Evolutionary conservation across 108 stramenopile species (phyloP).

Genomic region (Pseudonitzschia delicatissima): DNA sequence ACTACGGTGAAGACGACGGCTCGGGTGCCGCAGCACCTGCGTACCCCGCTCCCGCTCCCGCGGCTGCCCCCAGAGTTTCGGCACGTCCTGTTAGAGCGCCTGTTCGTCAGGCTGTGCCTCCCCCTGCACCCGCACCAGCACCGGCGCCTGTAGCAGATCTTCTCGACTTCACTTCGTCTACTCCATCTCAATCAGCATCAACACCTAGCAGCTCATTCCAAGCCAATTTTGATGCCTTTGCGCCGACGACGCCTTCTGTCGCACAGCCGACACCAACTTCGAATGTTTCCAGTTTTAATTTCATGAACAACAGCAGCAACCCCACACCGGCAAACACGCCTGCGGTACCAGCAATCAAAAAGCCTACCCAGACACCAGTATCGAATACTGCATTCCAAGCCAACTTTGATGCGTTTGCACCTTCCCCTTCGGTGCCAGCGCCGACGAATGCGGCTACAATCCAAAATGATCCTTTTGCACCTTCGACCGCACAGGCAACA

Average conservation of each 20-base stretch:
- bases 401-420: slow-evolving; percentile 25
- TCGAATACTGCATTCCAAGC: slow-evolving; percentile 15
- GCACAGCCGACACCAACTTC: slow-evolving; percentile 13
- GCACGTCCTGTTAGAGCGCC: not conserved
- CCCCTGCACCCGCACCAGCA: slow-evolving; percentile 22
- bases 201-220: slow-evolving; percentile 15
- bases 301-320: slow-evolving; percentile 9
- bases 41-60: slow-evolving; percentile 13
- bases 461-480: slow-evolving; percentile 8
- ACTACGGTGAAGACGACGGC: slow-evolving; percentile 52
- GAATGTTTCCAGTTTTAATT: slow-evolving; percentile 15
- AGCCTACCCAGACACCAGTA: too few relatives aligned
- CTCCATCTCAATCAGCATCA: not conserved
- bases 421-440: slow-evolving; percentile 1
- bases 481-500: slow-evolving; percentile 9
- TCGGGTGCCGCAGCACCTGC: slow-evolving; percentile 6
- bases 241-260: slow-evolving; percentile 6
- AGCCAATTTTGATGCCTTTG: slow-evolving; percentile 10
- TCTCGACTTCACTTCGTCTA: slow-evolving; percentile 42
- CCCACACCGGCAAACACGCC: slow-evolving; percentile 12
- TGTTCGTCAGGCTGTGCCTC: not conserved
- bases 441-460: slow-evolving; percentile 1
- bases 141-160: slow-evolving; percentile 48
- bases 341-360: slow-evolving; percentile 19
- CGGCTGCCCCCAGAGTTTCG: not conserved